Evolutionary conservation across 345 rosid species (phyloP).

Genomic region (Melaleuca quinquenervia): DNA sequence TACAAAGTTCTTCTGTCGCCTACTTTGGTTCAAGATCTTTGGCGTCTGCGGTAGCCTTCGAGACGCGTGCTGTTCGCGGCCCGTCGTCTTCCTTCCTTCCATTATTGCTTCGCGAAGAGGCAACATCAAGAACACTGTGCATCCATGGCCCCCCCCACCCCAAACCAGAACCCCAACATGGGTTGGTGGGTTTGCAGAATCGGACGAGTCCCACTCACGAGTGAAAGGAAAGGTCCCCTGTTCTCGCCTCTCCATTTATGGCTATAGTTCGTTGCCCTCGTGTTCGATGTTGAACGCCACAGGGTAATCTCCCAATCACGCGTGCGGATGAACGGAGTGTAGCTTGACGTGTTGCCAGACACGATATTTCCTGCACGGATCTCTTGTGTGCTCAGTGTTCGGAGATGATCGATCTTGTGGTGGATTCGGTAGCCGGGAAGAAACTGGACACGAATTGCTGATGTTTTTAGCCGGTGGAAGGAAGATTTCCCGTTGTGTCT

Average conservation of each 20-base stretch:
- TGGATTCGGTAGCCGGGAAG: accelerated
- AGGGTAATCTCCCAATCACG: background rate
- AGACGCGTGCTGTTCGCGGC: background rate
- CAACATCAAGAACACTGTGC: background rate
- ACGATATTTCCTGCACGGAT: background rate
- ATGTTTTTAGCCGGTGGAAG: background rate
- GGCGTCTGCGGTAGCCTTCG: background rate
- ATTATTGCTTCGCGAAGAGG: background rate
- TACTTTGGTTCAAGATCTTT: background rate
- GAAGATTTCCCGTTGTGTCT: background rate
- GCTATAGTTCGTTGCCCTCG: background rate
- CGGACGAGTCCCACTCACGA: background rate
- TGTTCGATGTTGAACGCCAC: background rate
- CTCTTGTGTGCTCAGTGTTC: background rate
- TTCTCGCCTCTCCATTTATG: background rate
- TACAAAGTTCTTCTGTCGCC: background rate
- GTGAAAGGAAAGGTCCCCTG: background rate
- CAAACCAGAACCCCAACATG: background rate
- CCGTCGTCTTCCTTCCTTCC: background rate
- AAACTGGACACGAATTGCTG: background rate
- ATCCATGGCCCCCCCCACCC: background rate
- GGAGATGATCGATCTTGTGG: background rate
- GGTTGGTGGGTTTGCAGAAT: background rate
- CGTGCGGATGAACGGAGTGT: background rate
- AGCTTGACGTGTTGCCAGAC: background rate